Evolutionary conservation across 345 rosid genomes (phyloP), one percentile per base, ranked within the genome.

Genomic region (Linum usitatissimum): DNA sequence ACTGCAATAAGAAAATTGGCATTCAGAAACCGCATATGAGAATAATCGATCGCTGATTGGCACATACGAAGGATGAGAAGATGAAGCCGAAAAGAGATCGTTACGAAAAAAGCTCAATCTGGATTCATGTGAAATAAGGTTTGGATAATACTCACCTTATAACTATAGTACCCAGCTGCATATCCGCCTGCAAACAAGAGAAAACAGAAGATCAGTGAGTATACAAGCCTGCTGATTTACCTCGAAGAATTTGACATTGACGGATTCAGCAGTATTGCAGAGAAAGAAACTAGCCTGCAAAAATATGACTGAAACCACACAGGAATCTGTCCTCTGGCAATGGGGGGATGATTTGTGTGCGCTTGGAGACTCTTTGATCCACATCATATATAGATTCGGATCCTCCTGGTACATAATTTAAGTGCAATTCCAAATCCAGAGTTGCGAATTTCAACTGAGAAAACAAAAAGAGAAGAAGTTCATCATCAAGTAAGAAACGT

Each of bases 151-250:
- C 30, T 14, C 77, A 91, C 97, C 97, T 91, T 91, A 79, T 91
- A 91, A 68, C 97, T 88, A 75, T 92, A 92, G 73, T 92, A 92
- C 67, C 98, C 96, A 67, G 97, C 96, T 63, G 97, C 94, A 71
- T 88, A 91, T 67, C 91, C 94, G 48, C 96, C 97, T 88, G 70
- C 30, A 40, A 65, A 62, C 57, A 64, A 66, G 59, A 70, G 69
- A 66, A 69, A 36, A 2, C 7, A 28, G 28, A 30, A 10, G 14
- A 55, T 61, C n/a, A 10, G 60, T 42, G 53, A 68, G 56, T 12
- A 55, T 10, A 34, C 9, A 38, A 13, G 42, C 34, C 4, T 2
- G 9, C 65, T 57, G 59, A 53, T 48, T 40, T 17, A 7, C 57
- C 48, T 62, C 66, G 17, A 75, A 63, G 59, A 51, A 63, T 30